Conservation (phyloP, 495 filamentous ascomycete genomes). For the Aspergillus indologenus region DNA sequence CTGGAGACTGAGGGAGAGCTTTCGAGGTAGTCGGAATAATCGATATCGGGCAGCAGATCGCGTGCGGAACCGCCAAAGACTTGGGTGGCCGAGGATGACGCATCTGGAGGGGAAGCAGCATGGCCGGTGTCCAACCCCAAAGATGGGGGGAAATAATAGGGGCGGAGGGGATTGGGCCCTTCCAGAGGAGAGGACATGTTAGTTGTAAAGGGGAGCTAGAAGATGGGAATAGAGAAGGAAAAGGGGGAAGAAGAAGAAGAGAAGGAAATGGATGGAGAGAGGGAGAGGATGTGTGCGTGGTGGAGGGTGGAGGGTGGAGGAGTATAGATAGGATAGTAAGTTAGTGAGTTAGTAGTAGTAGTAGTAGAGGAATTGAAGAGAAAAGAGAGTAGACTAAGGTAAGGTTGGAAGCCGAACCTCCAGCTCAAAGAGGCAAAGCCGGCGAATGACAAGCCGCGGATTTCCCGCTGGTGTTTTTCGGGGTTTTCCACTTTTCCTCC, state of each 20-base stretch:
- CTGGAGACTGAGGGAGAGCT: conserved; percentile 69
- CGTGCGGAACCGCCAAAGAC: conserved; percentile 70
- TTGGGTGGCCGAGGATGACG: conserved; percentile 37
- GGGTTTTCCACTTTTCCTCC: not conserved
- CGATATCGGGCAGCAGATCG: conserved; percentile 79
- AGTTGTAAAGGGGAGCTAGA: too few species aligned
- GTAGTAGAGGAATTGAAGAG: not conserved
- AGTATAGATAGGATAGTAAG: too few species aligned
- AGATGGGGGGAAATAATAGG: conserved; percentile 89
- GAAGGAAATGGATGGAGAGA: conserved; percentile 6
- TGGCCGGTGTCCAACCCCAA: conserved; percentile 52
- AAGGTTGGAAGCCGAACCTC: not conserved
- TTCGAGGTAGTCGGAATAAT: conserved; percentile 86
- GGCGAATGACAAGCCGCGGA: conserved; percentile 19
- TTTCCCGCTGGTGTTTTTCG: conserved; percentile 21
- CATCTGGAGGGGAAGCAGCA: conserved; percentile 38
- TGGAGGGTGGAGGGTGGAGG: too few species aligned
- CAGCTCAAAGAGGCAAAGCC: not conserved
- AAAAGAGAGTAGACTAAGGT: not conserved
- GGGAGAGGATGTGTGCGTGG: too few species aligned
- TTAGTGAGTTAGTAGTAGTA: too few species aligned
- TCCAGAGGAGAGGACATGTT: conserved; percentile 47
- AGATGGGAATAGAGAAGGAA: conserved; percentile 12
- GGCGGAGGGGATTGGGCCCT: conserved; percentile 84
- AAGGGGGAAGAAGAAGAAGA: conserved; percentile 6